Percentiles rank a stretch among this genome's conserved stretches.
Evolutionary conservation across 192 early-diverging fungal genomes (phyloP).

Genomic region (Coemansia sp.): DNA sequence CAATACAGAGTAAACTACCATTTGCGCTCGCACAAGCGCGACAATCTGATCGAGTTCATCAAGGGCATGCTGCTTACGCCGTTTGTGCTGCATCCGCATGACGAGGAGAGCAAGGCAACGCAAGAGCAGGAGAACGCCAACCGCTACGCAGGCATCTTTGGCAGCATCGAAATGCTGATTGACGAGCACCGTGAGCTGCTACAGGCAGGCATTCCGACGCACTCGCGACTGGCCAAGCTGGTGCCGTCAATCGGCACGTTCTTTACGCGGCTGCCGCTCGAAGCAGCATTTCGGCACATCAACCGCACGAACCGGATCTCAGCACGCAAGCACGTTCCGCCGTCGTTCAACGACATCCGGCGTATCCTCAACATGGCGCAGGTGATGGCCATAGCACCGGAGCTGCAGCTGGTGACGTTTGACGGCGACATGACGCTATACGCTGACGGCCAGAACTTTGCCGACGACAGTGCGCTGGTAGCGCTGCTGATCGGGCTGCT

Average conservation of each 20-base stretch:
- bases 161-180: conserved; percentile 76
- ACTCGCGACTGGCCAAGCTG: conserved; percentile 74
- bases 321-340: conserved; percentile 79
- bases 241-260: conserved; percentile 82
- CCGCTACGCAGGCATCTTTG: conserved; percentile 79
- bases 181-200: conserved; percentile 57
- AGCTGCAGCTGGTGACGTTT: conserved; percentile 80
- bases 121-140: conserved; percentile 60
- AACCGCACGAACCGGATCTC: conserved; percentile 71
- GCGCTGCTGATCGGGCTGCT: conserved; percentile 69
- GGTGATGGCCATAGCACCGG: conserved; percentile 70
- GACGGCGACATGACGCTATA: conserved; percentile 96
- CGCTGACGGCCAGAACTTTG: conserved; percentile 84
- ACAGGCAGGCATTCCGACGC: conserved; percentile 31
- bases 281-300: conserved; percentile 67
- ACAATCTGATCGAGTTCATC: conserved; percentile 89
- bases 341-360: conserved; percentile 90
- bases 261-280: conserved; percentile 80
- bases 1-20: conserved; percentile 58
- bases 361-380: conserved; percentile 91
- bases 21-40: conserved; percentile 80
- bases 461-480: conserved; percentile 65
- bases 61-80: conserved; percentile 83
- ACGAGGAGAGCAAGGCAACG: conserved; percentile 1
- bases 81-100: conserved; percentile 78